Conservation (phyloP, 2,329 filamentous ascomycete species). For the Thermoascus crustaceus region DNA sequence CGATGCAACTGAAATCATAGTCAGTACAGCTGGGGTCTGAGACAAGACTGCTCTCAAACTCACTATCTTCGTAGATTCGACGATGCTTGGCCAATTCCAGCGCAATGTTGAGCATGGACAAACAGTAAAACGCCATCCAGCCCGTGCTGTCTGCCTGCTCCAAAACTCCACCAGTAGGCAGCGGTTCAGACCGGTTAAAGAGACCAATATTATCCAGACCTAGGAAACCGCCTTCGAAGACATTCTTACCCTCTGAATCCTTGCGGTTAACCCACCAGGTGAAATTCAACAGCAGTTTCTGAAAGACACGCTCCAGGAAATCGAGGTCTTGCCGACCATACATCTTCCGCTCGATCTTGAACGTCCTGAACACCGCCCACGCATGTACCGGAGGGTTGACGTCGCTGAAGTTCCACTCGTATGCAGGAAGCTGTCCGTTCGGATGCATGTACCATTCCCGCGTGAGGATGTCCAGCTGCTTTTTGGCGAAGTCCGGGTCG, state of each 20-base stretch:
- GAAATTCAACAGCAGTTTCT: conserved; percentile 91
- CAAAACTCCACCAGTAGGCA: conserved; percentile 85
- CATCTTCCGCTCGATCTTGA: conserved; percentile 97
- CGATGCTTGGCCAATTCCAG: conserved; percentile 92
- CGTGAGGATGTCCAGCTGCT: conserved; percentile 91
- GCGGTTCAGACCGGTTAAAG: conserved; percentile 91
- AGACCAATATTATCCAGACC: conserved; percentile 95
- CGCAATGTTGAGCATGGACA: conserved; percentile 95
- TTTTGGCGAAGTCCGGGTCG: conserved; percentile 95
- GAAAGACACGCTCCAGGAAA: conserved; percentile 92
- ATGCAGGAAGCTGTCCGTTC: conserved; percentile 87
- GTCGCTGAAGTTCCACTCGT: conserved; percentile 96
- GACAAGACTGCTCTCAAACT: conserved; percentile 8
- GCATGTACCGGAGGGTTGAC: conserved; percentile 96
- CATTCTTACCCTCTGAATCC: conserved; percentile 87
- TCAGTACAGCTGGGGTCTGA: conserved; percentile 6
- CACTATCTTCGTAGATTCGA: conserved; percentile 80
- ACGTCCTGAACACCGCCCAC: conserved; percentile 89
- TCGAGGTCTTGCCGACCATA: conserved; percentile 92
- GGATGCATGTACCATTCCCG: conserved; percentile 99
- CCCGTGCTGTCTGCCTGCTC: conserved; percentile 97
- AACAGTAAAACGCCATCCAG: conserved; percentile 97
- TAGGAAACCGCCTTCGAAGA: conserved; percentile 93
- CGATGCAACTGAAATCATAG: conserved; percentile 57
- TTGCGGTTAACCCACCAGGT: conserved; percentile 99